Base-by-base conservation (phyloP, 106 monocot species). In the Acorus calamus region DNA sequence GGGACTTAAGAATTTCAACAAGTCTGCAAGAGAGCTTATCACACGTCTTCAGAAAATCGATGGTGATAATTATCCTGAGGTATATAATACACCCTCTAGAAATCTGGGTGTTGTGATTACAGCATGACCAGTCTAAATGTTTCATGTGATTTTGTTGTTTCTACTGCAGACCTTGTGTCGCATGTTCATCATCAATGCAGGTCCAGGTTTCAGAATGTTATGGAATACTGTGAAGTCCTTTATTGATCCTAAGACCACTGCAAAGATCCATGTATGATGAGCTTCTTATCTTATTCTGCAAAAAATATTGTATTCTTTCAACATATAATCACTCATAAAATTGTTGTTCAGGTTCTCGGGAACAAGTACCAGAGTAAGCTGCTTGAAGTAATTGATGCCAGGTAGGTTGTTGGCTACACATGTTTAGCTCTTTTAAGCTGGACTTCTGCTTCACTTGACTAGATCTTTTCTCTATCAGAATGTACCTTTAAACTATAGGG, bases 111-210 rank as follows among this genome's bases (percentile, higher is more conserved):
- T 51, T 46, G 14, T 28, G 28, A 28, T 28, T 28, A 28, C 28
- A 28, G 28, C 28, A 0, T 28, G 28, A 28, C 28, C 28, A 28
- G 28, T 1, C 28, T 28, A 28, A 28, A 28, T 28, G 28, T 28
- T 28, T 50, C 14, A 46, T 5, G 47, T 9, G 10, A 10, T 51
- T 62, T 44, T 56, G 3, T 50, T 70, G 13, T 47, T 58, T 53
- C 7, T 63, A n/a, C 14, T 41, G 3, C 65, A 87, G 87, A 83
- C 87, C 11, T 66, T 87, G 72, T 80, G 65, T 66, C 80, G 79
- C 60, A 87, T 87, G 87, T 87, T 80, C 63, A 87, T 87, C 74
- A 83, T 87, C 74, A 87, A 87, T 67, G 87, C 87, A 44, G 87
- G 87, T 14, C 74, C 49, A 12, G 64, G 50, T 4, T 64, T 64